Evolutionary conservation across 495 filamentous ascomycete species (phyloP).

Genomic region (Oidiodendron maius): DNA sequence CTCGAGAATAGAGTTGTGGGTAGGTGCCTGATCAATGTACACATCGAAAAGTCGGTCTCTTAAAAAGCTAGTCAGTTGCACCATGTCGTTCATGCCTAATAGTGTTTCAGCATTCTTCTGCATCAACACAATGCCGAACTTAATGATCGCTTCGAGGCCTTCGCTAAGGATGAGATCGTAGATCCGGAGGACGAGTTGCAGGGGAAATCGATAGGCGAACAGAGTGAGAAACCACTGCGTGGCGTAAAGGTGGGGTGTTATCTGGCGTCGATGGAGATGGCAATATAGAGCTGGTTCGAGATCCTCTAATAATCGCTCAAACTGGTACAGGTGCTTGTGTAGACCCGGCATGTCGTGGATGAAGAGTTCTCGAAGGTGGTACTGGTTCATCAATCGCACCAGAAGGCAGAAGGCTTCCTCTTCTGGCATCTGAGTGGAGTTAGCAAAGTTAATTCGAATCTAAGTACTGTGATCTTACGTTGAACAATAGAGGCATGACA

Average conservation of each 20-base stretch:
- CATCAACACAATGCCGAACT: conserved; percentile 93
- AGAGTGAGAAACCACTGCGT: conserved; percentile 99
- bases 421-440: conserved; percentile 75
- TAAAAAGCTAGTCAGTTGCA: conserved; percentile 74
- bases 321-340: conserved; percentile 89
- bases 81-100: conserved; percentile 88
- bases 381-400: conserved; percentile 94
- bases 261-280: conserved; percentile 81
- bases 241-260: conserved; percentile 88
- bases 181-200: conserved; percentile 92
- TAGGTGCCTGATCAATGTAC: conserved; percentile 90
- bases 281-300: conserved; percentile 91
- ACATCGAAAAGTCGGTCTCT: conserved; percentile 94
- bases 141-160: conserved; percentile 85
- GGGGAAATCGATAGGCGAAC: conserved; percentile 97
- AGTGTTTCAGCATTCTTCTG: conserved; percentile 78
- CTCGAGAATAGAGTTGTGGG: conserved; percentile 81
- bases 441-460: background rate
- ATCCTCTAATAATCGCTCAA: conserved; percentile 91
- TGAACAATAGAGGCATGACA: conserved; percentile 94
- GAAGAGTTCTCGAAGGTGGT: conserved; percentile 88
- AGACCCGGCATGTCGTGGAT: conserved; percentile 94
- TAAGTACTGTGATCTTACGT: conserved; percentile 47
- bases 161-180: conserved; percentile 97
- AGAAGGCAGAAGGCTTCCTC: conserved; percentile 94